phyloP scores from a whole-genome alignment of 192 early-diverging fungal species.

The Mortierella hygrophila region DNA sequence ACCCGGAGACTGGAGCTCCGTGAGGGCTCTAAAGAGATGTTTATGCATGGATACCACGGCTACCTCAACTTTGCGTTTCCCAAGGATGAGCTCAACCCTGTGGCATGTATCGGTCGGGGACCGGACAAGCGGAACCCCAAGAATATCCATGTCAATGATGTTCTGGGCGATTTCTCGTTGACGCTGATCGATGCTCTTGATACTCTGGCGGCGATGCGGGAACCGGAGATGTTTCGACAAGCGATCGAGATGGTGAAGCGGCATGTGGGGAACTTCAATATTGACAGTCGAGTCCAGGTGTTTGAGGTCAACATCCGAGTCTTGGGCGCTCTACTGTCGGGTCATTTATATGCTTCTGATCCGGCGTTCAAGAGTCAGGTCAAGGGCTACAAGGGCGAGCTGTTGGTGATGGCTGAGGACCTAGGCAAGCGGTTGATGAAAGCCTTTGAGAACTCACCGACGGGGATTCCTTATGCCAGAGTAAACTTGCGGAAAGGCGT shows the following conservation, averaged over 20 bases:
- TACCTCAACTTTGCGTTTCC: constrained; percentile 92
- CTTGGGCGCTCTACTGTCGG: constrained; percentile 90
- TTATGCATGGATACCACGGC: constrained; percentile 82
- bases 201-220: constrained; percentile 73
- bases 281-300: constrained; percentile 91
- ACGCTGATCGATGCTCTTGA: constrained; percentile 96
- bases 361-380: constrained; percentile 68
- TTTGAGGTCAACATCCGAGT: constrained; percentile 96
- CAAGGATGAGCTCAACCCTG: constrained; percentile 91
- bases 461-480: constrained; percentile 86
- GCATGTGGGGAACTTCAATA: constrained; percentile 82
- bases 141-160: constrained; percentile 86
- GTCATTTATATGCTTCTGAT: constrained; percentile 87
- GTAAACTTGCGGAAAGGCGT: constrained; percentile 87
- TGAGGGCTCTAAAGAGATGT: constrained; percentile 69
- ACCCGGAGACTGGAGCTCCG: constrained; percentile 39
- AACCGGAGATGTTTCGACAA: constrained; percentile 26
- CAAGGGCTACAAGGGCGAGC: constrained; percentile 81
- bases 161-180: constrained; percentile 93
- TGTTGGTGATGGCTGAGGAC: constrained; percentile 83
- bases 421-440: constrained; percentile 87
- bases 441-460: constrained; percentile 86
- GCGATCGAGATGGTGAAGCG: constrained; percentile 69
- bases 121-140: constrained; percentile 73
- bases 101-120: constrained; percentile 82